phyloP scores from a whole-genome alignment of 1,284 basidiomycete genomes.

The Anthracocystis panici-leucophaei region DNA sequence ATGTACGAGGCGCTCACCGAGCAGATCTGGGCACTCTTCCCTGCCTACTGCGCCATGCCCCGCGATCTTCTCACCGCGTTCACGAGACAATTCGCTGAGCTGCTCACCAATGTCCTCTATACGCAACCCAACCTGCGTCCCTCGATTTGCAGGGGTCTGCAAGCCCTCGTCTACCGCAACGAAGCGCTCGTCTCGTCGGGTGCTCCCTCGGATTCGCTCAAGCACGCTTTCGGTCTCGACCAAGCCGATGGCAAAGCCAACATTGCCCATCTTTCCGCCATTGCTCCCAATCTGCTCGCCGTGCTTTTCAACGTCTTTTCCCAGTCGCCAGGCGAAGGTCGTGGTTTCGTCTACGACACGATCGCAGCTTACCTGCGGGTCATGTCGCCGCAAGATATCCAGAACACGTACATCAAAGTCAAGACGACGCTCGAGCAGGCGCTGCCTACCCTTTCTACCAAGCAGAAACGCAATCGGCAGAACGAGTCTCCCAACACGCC shows the following conservation, averaged over 20 bases:
- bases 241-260: conserved; percentile 78
- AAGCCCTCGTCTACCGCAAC: conserved; percentile 83
- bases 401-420: conserved; percentile 84
- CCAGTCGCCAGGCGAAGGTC: conserved; percentile 80
- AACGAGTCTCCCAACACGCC: conserved; percentile 47
- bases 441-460: conserved; percentile 70
- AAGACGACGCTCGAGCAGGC: conserved; percentile 81
- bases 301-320: conserved; percentile 98
- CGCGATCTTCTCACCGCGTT: conserved; percentile 76
- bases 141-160: conserved; percentile 83
- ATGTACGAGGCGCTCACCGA: conserved; percentile 91
- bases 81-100: conserved; percentile 69
- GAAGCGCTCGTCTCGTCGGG: conserved; percentile 72
- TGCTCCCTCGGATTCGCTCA: conserved; percentile 72
- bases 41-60: conserved; percentile 80
- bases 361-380: conserved; percentile 88
- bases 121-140: conserved; percentile 85
- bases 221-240: conserved; percentile 73
- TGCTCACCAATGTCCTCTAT: conserved; percentile 92
- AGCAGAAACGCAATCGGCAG: conserved; percentile 41
- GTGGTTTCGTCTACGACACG: conserved; percentile 87
- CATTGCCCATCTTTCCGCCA: conserved; percentile 79
- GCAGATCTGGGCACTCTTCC: conserved; percentile 85
- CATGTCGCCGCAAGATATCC: conserved; percentile 75
- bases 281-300: conserved; percentile 91